Conservation (phyloP, 2,329 filamentous ascomycete species). For the Coniochaeta hoffmannii region DNA sequence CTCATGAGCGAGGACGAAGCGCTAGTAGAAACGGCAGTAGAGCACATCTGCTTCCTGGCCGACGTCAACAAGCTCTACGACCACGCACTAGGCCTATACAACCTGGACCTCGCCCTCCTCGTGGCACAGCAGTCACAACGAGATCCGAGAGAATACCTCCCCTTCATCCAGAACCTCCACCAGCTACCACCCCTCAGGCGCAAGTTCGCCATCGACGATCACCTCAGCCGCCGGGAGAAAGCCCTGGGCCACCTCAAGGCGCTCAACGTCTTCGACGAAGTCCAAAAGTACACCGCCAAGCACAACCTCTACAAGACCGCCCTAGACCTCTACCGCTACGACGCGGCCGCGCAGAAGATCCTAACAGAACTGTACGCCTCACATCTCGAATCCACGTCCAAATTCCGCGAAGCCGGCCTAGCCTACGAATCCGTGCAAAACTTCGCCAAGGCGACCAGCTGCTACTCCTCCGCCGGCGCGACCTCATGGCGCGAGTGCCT, state of each 20-base stretch:
- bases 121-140: slow-evolving; percentile 95
- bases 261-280: slow-evolving; percentile 67
- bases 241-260: slow-evolving; percentile 70
- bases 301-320: slow-evolving; percentile 73
- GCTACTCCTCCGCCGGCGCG: slow-evolving; percentile 73
- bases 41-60: slow-evolving; percentile 95
- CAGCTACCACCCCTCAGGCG: slow-evolving; percentile 62
- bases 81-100: slow-evolving; percentile 81
- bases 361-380: slow-evolving; percentile 75
- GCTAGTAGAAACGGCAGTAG: slow-evolving; percentile 79
- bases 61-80: slow-evolving; percentile 92
- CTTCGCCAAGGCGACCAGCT: slow-evolving; percentile 66
- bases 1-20: slow-evolving; percentile 61
- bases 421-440: slow-evolving; percentile 81
- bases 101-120: slow-evolving; percentile 80
- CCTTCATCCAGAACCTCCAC: slow-evolving; percentile 85
- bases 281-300: slow-evolving; percentile 69
- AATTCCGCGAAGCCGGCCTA: slow-evolving; percentile 79
- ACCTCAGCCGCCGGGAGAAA: slow-evolving; percentile 69
- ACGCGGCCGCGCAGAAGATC: slow-evolving; percentile 54
- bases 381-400: slow-evolving; percentile 66
- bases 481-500: slow-evolving; percentile 85
- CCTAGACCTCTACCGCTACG: slow-evolving; percentile 77
- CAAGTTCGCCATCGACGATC: slow-evolving; percentile 80
- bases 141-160: slow-evolving; percentile 90